These are phyloP conservation scores for Rhizopus microsporus DNA, from an alignment of 371 early-diverging fungal genomes.

Conservation along the genomic window DNA sequence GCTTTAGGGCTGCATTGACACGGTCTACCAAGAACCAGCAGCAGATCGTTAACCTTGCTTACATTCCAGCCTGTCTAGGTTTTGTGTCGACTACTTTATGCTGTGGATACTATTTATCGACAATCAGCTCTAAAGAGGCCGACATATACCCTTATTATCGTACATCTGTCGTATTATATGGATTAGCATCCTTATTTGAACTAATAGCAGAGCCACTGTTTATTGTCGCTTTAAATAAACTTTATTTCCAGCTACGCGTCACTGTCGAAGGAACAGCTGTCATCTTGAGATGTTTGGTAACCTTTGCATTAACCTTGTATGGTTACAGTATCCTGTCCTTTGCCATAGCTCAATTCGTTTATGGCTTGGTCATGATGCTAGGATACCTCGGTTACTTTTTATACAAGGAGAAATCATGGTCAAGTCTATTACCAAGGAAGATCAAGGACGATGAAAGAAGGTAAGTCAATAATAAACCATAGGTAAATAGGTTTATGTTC, in stretches of 20 bases:
- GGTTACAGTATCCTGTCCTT: slow-evolving; percentile 67
- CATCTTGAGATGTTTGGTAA: slow-evolving; percentile 67
- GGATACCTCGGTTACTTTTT: slow-evolving; percentile 60
- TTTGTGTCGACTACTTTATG: slow-evolving; percentile 50
- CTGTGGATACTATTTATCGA: slow-evolving; percentile 53
- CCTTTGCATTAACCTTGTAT: slow-evolving; percentile 63
- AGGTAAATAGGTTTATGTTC: slow-evolving; percentile 1
- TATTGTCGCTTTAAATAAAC: slow-evolving; percentile 67
- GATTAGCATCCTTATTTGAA: slow-evolving; percentile 75
- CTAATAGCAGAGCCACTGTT: slow-evolving; percentile 83
- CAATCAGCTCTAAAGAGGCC: slow-evolving; percentile 32
- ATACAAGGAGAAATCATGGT: slow-evolving; percentile 36
- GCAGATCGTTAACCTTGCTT: slow-evolving; percentile 75
- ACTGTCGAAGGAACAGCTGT: slow-evolving; percentile 82
- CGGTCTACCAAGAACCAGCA: slow-evolving; percentile 52
- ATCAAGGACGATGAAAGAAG: slow-evolving; percentile 28
- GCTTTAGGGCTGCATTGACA: slow-evolving; percentile 82
- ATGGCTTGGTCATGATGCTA: slow-evolving; percentile 53
- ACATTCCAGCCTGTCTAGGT: slow-evolving; percentile 72
- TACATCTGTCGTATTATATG: slow-evolving; percentile 63
- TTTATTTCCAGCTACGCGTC: slow-evolving; percentile 80
- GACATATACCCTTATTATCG: slow-evolving; percentile 46
- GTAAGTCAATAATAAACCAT: slow-evolving; percentile 25
- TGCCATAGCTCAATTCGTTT: slow-evolving; percentile 77
- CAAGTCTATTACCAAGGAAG: slow-evolving; percentile 42